Conservation (phyloP, 2,329 filamentous ascomycete genomes). For the Colletotrichum lentis region DNA sequence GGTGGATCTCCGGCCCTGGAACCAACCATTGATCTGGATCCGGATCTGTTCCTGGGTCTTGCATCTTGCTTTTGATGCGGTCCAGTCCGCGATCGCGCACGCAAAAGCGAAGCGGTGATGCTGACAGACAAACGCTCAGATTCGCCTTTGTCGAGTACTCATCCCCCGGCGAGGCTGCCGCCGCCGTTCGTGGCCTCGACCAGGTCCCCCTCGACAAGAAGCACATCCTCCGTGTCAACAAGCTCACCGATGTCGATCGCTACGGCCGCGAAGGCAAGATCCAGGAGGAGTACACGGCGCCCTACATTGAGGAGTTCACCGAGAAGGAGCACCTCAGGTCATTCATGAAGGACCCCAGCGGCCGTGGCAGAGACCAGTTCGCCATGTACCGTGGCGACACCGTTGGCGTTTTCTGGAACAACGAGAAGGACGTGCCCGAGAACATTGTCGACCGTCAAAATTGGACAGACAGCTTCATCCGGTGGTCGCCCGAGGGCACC, state of each 20-base stretch:
- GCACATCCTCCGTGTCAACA: slow-evolving; percentile 95
- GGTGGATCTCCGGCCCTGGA: slow-evolving; percentile 23
- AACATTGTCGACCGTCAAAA: slow-evolving; percentile 88
- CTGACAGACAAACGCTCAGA: slow-evolving; percentile 54
- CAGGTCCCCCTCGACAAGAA: slow-evolving; percentile 92
- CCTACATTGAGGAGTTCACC: slow-evolving; percentile 82
- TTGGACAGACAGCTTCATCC: slow-evolving; percentile 98
- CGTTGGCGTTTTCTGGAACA: slow-evolving; percentile 98
- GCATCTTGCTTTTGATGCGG: background rate
- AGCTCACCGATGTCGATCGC: slow-evolving; percentile 96
- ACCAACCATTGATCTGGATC: background rate
- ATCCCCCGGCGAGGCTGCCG: slow-evolving; percentile 85
- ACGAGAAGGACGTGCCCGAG: slow-evolving; percentile 90
- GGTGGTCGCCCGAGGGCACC: slow-evolving; percentile 96
- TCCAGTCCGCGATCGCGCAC: background rate
- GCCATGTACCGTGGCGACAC: slow-evolving; percentile 92
- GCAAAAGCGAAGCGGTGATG: background rate
- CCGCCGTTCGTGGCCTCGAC: slow-evolving; percentile 88
- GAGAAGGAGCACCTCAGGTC: slow-evolving; percentile 95
- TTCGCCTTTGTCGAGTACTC: slow-evolving; percentile 98
- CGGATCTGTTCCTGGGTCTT: background rate
- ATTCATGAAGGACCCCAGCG: slow-evolving; percentile 83
- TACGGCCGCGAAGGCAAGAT: slow-evolving; percentile 93
- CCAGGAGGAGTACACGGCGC: slow-evolving; percentile 87
- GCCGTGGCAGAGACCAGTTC: slow-evolving; percentile 91